Conservation (phyloP, 257 asterid species). For the Solanum chmielewskii region DNA sequence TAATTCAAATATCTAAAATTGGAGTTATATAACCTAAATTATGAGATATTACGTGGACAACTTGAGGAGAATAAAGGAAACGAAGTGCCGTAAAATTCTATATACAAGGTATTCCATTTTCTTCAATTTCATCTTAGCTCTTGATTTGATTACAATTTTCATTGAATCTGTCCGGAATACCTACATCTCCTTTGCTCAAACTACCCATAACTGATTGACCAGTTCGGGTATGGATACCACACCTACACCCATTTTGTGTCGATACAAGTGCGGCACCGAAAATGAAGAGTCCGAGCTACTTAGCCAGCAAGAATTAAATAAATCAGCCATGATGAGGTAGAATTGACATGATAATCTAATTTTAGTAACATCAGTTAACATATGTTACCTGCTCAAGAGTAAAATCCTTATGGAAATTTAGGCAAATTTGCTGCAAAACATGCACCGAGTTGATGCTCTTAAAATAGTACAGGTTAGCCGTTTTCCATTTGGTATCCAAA, state of each 20-base stretch:
- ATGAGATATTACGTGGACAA: not conserved
- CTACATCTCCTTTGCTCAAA: not conserved
- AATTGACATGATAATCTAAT: not conserved
- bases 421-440: constrained; percentile 50
- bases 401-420: constrained; percentile 68
- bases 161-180: not conserved
- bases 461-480: constrained; percentile 68
- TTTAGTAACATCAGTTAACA: not conserved
- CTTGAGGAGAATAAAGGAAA: not conserved
- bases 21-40: not conserved
- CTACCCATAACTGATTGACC: not conserved
- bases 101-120: not conserved
- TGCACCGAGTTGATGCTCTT: constrained; percentile 64
- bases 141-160: not conserved
- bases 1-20: not conserved
- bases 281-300: not conserved
- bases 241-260: not conserved
- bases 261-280: not conserved
- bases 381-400: constrained; percentile 58
- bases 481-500: constrained; percentile 40
- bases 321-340: not conserved
- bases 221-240: not conserved
- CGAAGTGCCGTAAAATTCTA: not conserved
- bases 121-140: not conserved
- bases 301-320: not conserved